Base-by-base conservation (phyloP, 768 basidiomycete species). In the Auriscalpium vulgare region DNA sequence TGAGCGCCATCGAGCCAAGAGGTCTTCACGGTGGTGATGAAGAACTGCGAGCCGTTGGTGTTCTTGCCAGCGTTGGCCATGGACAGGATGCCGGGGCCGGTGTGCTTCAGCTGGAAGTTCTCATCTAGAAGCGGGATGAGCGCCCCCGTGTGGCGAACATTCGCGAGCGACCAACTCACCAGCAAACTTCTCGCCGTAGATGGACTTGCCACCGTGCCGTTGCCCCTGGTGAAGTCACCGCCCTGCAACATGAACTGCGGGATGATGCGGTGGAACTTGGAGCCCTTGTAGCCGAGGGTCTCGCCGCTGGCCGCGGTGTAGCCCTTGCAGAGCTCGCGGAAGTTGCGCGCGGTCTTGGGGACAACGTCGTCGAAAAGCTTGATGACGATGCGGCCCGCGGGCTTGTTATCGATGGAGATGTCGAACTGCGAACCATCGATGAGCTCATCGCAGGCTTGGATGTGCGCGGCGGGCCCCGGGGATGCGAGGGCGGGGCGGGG, bases 11-110 rank as follows among this genome's bases (percentile, higher is more conserved):
- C 88, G 57, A 94, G 82, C 89, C 88, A 91, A 38, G 75, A 71
- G 3, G 88, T 88, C 37, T 73, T 71, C 55, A 83, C 84, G 43
- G 91, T 94, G 60, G 88, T 91, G 75, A 95, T 84, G 78, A 95
- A 94, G 81, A 95, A 94, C 70, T 80, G 82, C 17, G 82, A 88
- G 13, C 88, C 91, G 66, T 95, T 95, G 61, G 92, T 94, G 75
- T 91, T 84, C 67, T 71, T 72, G 36, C 85, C 87, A 6, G 85
- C 80, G 65, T 94, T 93, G 21, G 91, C 91, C 85, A 88, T 88
- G 52, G 85, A 87, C 43, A 89, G 74, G 48, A 86, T 67, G 51
- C 82, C 82, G 21, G 76, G 78, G 66, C 84, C 86, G 57, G 71
- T 77, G 77, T 97, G 94, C 71, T 82, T 85, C 58, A 83, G 66